Base-by-base conservation (phyloP, 371 early-diverging fungal genomes). In the Blakeslea trispora region DNA sequence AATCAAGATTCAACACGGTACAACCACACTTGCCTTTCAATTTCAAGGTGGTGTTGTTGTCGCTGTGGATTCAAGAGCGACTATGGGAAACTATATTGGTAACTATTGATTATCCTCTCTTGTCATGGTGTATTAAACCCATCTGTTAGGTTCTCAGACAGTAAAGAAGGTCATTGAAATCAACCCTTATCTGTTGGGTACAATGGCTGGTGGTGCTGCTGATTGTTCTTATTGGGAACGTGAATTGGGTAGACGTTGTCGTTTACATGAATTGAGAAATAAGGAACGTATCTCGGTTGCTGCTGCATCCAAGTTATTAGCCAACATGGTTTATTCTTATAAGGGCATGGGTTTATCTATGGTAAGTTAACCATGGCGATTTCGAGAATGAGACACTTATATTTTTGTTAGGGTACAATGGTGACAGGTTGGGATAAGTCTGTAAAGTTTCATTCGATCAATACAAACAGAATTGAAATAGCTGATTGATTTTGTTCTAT, bases 141-240 rank as follows among this genome's bases (percentile, higher is more conserved):
- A 5, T 35, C 43, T 14, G 11, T 11, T 77, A 92, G 98, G 98
- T 37, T 96, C 98, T 17, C 96, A 96, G 75, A 91, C 93, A 24
- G 99, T 99, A 24, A 97, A 99, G 65, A 99, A 99, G 82, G 96
- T 99, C 19, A 99, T 99, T 70, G 98, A 99, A 75, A 98, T 99
- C 68, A 99, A 99, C 76, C 96, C 96, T 41, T 97, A 97, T 74
- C 81, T 99, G 48, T 83, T 99, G 59, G 99, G 99, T 44, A 99
- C 99, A 21, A 97, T 99, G 98, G 99, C 99, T 39, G 99, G 99
- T 60, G 99, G 99, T 79, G 99, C 99, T 23, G 99, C 99, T n/a
- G 99, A 99, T 75, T 99, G 99, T 83, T 91, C 89, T 50, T 99
- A 90, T 79, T 99, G 99, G 99, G 99, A 99, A 72, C 92, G 99